Evolutionary conservation across 78 protist species (phyloP).

Genomic region (Dictyostelium brefeldianum): DNA sequence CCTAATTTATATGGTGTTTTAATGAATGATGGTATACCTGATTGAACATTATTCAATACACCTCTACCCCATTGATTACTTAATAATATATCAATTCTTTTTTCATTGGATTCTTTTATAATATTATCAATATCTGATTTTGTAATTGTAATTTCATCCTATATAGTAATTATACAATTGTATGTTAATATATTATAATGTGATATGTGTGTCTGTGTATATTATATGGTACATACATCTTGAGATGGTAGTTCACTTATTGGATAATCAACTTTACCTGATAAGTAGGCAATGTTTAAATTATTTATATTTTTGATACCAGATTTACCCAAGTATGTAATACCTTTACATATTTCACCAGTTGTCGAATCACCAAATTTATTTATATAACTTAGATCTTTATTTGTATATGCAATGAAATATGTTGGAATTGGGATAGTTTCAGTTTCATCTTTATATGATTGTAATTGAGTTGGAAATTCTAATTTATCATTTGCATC

Average conservation of each 20-base stretch:
- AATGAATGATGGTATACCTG: not conserved
- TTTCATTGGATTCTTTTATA: not conserved
- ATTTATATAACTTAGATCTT: slow-evolving; percentile 22
- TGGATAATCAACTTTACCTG: slow-evolving; percentile 47
- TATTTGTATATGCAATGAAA: slow-evolving; percentile 29
- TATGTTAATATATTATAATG: too few relatives aligned
- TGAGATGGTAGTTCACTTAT: not conserved
- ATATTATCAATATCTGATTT: slow-evolving; percentile 14
- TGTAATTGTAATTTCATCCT: not conserved
- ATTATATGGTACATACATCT: too few relatives aligned
- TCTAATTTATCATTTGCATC: not conserved
- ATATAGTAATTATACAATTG: too few relatives aligned
- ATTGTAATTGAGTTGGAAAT: slow-evolving; percentile 32
- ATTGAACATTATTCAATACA: slow-evolving; percentile 25
- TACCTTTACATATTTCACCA: slow-evolving; percentile 34
- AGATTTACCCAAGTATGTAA: slow-evolving; percentile 45
- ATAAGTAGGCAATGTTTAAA: slow-evolving; percentile 60
- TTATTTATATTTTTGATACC: slow-evolving; percentile 39
- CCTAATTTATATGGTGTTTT: slow-evolving; percentile 48
- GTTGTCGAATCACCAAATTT: not conserved
- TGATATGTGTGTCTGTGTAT: too few relatives aligned
- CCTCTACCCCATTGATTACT: slow-evolving; percentile 79
- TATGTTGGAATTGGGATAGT: slow-evolving; percentile 71
- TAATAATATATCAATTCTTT: slow-evolving; percentile 64
- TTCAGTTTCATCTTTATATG: not conserved